These are phyloP conservation scores for Phialophora expanda DNA, from an alignment of 2,329 filamentous ascomycete genomes.

Conservation along the genomic window DNA sequence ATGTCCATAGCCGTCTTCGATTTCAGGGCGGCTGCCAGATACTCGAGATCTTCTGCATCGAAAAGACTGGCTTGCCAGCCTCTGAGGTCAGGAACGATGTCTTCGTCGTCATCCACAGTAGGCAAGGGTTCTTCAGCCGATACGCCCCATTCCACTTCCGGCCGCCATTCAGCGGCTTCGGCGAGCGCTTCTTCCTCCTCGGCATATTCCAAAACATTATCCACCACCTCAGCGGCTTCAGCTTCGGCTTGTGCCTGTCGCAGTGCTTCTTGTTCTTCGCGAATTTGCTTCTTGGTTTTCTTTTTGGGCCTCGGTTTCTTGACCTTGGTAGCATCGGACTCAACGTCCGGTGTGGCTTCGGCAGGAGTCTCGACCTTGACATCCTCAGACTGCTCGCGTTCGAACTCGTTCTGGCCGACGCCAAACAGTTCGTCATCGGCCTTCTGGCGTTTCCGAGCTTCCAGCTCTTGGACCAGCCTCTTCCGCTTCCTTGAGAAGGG, in stretches of 20 bases:
- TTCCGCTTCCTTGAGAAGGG: slow-evolving; percentile 72
- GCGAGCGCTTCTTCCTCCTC: slow-evolving; percentile 43
- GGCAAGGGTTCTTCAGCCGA: slow-evolving; percentile 64
- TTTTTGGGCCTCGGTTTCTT: slow-evolving; percentile 63
- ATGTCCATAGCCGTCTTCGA: slow-evolving; percentile 56
- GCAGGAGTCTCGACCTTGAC: slow-evolving; percentile 46
- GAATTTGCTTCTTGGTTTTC: slow-evolving; percentile 77
- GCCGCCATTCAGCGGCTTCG: slow-evolving; percentile 43
- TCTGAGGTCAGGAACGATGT: slow-evolving; percentile 70
- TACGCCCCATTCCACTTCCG: slow-evolving; percentile 65
- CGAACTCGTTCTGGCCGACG: slow-evolving; percentile 61
- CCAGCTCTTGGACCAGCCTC: slow-evolving; percentile 70
- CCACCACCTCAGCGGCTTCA: slow-evolving; percentile 49
- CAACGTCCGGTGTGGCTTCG: slow-evolving; percentile 42
- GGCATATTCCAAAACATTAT: slow-evolving; percentile 43
- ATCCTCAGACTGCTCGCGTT: slow-evolving; percentile 57
- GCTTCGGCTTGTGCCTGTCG: slow-evolving; percentile 59
- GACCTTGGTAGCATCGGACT: slow-evolving; percentile 42
- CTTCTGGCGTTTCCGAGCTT: slow-evolving; percentile 78
- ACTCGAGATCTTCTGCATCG: slow-evolving; percentile 67
- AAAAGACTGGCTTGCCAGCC: slow-evolving; percentile 72
- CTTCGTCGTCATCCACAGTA: slow-evolving; percentile 69
- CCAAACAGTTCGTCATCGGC: slow-evolving; percentile 82
- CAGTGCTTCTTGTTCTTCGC: slow-evolving; percentile 69
- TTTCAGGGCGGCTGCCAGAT: slow-evolving; percentile 60